These are phyloP conservation scores for Spathaspora boniae DNA, from an alignment of 805 yeast species.

Conservation along the genomic window DNA sequence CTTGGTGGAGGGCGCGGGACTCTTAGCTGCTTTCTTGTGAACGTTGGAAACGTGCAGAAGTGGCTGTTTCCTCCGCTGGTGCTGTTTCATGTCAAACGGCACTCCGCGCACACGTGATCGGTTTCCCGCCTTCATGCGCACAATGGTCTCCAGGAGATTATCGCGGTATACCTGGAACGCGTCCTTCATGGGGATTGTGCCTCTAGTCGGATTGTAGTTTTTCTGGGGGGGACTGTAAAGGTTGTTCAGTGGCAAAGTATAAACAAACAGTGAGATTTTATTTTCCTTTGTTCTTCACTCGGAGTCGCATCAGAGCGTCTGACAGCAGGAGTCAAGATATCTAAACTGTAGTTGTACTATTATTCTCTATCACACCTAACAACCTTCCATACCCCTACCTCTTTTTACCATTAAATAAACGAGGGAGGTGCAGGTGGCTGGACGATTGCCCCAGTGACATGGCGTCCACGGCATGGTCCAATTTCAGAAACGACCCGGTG, in stretches of 20 bases:
- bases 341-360: too few relatives aligned
- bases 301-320: not conserved
- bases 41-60: not conserved
- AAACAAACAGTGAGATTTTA: slow-evolving; percentile 3
- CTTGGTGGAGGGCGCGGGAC: not conserved
- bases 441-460: too few relatives aligned
- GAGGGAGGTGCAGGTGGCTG: too few relatives aligned
- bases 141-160: slow-evolving; percentile 3
- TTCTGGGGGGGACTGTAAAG: slow-evolving; percentile 1
- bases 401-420: too few relatives aligned
- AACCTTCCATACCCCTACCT: too few relatives aligned
- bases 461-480: too few relatives aligned
- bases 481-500: not conserved
- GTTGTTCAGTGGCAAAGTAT: not conserved
- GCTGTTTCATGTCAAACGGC: not conserved
- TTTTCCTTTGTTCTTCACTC: not conserved
- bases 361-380: too few relatives aligned
- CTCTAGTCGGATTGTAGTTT: too few relatives aligned
- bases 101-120: not conserved
- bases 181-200: slow-evolving; percentile 9
- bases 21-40: not conserved
- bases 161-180: slow-evolving; percentile 8
- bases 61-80: not conserved
- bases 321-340: not conserved
- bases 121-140: slow-evolving; percentile 3